Evolutionary conservation across 2,329 filamentous ascomycete species (phyloP).

Genomic region (Chaetoscypha palmicola): DNA sequence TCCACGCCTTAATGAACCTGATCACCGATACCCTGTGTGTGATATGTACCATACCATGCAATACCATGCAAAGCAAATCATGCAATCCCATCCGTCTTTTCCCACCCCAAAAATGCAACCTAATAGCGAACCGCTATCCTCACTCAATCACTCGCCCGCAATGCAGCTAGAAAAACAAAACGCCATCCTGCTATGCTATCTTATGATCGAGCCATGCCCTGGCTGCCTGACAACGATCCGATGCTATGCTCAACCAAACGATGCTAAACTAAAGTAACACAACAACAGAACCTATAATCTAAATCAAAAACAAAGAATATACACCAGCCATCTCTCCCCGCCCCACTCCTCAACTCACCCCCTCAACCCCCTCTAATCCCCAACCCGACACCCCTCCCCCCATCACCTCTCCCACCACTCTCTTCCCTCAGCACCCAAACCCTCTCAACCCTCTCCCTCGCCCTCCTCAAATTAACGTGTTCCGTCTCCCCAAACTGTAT

Average conservation of each 20-base stretch:
- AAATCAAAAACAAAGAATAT: neutral
- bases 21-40: too few species aligned
- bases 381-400: neutral
- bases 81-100: too few species aligned
- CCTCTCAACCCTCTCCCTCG: slow-evolving; percentile 15
- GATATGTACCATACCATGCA: too few species aligned
- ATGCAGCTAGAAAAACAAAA: neutral
- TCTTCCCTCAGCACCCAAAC: slow-evolving; percentile 12
- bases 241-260: too few species aligned
- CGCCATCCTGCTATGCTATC: neutral
- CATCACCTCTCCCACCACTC: slow-evolving; percentile 1
- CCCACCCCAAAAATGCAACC: neutral
- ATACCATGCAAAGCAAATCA: too few species aligned
- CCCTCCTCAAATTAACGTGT: slow-evolving; percentile 12
- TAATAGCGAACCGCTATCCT: neutral
- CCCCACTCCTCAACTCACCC: neutral
- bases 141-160: neutral
- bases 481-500: slow-evolving; percentile 26
- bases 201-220: too few species aligned
- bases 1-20: too few species aligned
- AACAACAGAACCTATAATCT: neutral
- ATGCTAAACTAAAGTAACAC: too few species aligned
- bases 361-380: neutral
- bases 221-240: too few species aligned
- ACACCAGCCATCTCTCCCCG: neutral